These are phyloP conservation scores for Ceratobasidium theobromae DNA, from an alignment of 1,284 basidiomycete species.

Conservation along the genomic window DNA sequence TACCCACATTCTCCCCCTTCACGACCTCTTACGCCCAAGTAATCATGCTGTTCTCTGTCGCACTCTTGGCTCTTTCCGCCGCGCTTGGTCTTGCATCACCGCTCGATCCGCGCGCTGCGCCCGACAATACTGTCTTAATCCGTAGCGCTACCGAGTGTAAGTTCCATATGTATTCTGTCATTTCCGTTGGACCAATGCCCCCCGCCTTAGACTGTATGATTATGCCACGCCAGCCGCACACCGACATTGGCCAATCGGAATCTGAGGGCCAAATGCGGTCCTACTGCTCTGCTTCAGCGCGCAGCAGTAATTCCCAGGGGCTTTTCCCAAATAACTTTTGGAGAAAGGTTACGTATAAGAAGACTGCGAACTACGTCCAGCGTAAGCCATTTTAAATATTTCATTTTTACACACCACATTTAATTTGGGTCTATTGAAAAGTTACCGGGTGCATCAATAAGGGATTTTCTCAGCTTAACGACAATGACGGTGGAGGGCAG, in stretches of 20 bases:
- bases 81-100: slow-evolving; percentile 3
- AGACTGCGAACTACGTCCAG: slow-evolving; percentile 13
- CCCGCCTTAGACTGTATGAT: slow-evolving; percentile 12
- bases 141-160: not conserved
- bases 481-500: slow-evolving; percentile 41
- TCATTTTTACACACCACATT: not conserved
- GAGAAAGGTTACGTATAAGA: slow-evolving; percentile 32
- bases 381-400: not conserved
- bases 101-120: slow-evolving; percentile 6
- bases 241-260: slow-evolving; percentile 36
- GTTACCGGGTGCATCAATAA: slow-evolving; percentile 7
- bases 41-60: not conserved
- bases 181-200: not conserved
- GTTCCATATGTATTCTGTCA: not conserved
- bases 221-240: slow-evolving; percentile 31
- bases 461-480: slow-evolving; percentile 31
- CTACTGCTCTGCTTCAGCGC: slow-evolving; percentile 35
- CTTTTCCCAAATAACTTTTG: slow-evolving; percentile 36
- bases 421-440: not conserved
- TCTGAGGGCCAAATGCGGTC: slow-evolving; percentile 34
- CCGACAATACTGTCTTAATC: slow-evolving; percentile 11
- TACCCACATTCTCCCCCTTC: not conserved
- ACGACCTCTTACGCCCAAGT: not conserved
- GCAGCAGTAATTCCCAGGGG: slow-evolving; percentile 20
- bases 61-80: not conserved